phyloP scores from a whole-genome alignment of 345 rosid genomes.

The Linum usitatissimum region DNA sequence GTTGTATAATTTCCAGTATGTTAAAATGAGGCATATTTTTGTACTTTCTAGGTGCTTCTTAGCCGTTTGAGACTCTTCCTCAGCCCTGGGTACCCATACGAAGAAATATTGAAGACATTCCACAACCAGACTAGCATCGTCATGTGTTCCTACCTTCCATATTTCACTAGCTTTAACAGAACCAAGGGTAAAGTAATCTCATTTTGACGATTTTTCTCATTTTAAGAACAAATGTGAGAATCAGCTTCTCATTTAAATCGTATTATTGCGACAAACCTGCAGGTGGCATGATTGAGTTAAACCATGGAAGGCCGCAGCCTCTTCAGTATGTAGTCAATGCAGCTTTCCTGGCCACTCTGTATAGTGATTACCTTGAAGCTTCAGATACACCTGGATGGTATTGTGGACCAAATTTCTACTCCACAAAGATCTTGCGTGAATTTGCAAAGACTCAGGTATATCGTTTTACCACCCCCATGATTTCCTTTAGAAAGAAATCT shows the following conservation, averaged over 20 bases:
- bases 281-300: conserved; percentile 83
- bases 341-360: conserved; percentile 73
- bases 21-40: too few species aligned
- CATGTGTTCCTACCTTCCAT: conserved; percentile 74
- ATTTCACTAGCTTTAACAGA: conserved; percentile 56
- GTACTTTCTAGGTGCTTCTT: conserved; percentile 50
- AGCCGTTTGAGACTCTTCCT: conserved; percentile 79
- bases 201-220: neutral
- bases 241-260: too few species aligned
- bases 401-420: conserved; percentile 83
- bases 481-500: too few species aligned
- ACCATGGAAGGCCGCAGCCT: conserved; percentile 92
- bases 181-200: conserved; percentile 72
- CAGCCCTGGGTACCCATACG: conserved; percentile 89
- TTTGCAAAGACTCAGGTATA: conserved; percentile 84
- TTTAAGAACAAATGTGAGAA: conserved; percentile 10
- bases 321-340: conserved; percentile 88
- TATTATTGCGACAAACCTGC: too few species aligned
- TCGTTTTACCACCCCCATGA: neutral
- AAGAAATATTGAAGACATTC: conserved; percentile 73
- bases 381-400: conserved; percentile 97
- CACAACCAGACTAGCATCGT: conserved; percentile 79
- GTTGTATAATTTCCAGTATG: too few species aligned
- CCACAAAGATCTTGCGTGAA: conserved; percentile 57
- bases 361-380: conserved; percentile 87